Percentiles rank a stretch among this genome's conserved stretches.
Conservation (phyloP, 2,329 filamentous ascomycete genomes). For the Penicillium sclerotigenum region DNA sequence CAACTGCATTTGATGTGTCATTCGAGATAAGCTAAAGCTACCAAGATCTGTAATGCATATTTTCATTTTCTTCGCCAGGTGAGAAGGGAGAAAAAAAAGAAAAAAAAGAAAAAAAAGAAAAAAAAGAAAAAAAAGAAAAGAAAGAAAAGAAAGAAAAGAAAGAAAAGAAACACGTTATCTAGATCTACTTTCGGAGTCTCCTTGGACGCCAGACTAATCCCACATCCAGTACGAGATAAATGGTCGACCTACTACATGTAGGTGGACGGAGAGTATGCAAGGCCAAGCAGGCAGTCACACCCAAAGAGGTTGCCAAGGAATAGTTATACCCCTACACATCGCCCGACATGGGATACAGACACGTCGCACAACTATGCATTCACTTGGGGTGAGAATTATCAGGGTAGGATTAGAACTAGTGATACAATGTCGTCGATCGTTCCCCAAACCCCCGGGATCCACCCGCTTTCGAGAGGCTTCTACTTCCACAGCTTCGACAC, state of each 20-base stretch:
- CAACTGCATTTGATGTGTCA: not conserved
- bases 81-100: no score
- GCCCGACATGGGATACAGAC: not conserved
- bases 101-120: no score
- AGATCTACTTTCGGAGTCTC: not conserved
- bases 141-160: no score
- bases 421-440: slow-evolving; percentile 24
- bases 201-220: not conserved
- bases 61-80: not conserved
- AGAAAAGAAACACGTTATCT: not conserved
- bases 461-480: slow-evolving; percentile 1
- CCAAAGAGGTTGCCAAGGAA: not conserved
- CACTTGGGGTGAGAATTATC: slow-evolving; percentile 5
- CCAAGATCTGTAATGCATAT: not conserved
- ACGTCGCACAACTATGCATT: slow-evolving; percentile 12
- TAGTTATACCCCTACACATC: not conserved
- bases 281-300: not conserved
- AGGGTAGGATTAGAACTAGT: slow-evolving; percentile 24
- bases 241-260: not conserved
- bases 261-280: not conserved
- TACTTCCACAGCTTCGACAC: slow-evolving; percentile 40
- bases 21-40: not conserved
- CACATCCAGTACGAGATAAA: not conserved
- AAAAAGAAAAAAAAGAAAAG: no score
- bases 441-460: not conserved